phyloP scores from a whole-genome alignment of 2,329 filamentous ascomycete genomes.

The Torrubiellomyces zombiae region DNA sequence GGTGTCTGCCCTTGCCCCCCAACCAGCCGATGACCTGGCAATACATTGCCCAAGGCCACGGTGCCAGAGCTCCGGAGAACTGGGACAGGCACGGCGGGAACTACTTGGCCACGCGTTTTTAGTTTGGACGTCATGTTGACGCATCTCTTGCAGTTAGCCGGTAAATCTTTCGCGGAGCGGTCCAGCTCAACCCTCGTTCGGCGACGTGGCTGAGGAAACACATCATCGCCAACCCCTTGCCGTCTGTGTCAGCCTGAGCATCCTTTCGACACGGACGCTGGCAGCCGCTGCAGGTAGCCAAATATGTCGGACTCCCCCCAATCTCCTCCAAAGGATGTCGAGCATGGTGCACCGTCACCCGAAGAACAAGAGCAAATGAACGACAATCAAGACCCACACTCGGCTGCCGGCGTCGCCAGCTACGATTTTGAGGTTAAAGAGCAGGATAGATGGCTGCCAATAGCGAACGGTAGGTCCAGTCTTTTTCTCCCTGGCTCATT shows the following conservation, averaged over 20 bases:
- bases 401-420: slow-evolving; percentile 43
- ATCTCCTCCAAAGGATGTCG: slow-evolving; percentile 89
- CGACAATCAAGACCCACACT: slow-evolving; percentile 64
- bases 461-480: slow-evolving; percentile 93
- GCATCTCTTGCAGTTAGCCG: slow-evolving; percentile 35
- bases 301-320: slow-evolving; percentile 81
- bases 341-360: slow-evolving; percentile 81
- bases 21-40: too few species aligned
- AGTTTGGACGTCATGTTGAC: slow-evolving; percentile 27
- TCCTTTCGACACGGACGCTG: slow-evolving; percentile 43
- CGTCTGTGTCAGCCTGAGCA: slow-evolving; percentile 38
- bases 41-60: slow-evolving; percentile 5
- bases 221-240: slow-evolving; percentile 38
- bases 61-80: too few species aligned
- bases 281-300: slow-evolving; percentile 52
- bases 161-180: slow-evolving; percentile 19
- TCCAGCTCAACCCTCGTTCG: slow-evolving; percentile 32
- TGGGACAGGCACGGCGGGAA: slow-evolving; percentile 15
- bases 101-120: slow-evolving; percentile 12
- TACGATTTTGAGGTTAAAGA: slow-evolving; percentile 99
- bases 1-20: slow-evolving; percentile 5
- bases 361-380: slow-evolving; percentile 94
- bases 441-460: slow-evolving; percentile 97
- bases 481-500: slow-evolving; percentile 15
- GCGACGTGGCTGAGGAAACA: slow-evolving; percentile 45